Conservation (phyloP, 2,329 filamentous ascomycete species). For the Monosporascus sp. region DNA sequence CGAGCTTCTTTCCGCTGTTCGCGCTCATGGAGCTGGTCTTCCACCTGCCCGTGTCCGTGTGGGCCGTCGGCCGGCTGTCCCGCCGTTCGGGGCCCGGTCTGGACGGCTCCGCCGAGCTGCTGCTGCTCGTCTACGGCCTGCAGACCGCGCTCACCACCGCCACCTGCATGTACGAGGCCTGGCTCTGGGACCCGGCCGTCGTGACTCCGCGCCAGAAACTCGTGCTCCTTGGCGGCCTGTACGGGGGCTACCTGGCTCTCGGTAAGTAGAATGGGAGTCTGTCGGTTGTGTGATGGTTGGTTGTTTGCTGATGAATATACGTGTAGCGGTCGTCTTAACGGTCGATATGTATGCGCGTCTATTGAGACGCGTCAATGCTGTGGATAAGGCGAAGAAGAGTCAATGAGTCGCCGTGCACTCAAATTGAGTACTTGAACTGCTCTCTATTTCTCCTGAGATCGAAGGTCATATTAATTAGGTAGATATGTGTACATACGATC, state of each 20-base stretch:
- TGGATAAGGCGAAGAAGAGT: conserved; percentile 34
- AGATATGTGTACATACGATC: too few species aligned
- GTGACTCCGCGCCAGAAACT: conserved; percentile 40
- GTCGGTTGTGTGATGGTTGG: neutral
- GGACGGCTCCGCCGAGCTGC: conserved; percentile 40
- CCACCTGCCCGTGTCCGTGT: conserved; percentile 45
- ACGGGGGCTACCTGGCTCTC: conserved; percentile 46
- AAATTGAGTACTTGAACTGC: neutral
- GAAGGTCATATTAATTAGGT: too few species aligned
- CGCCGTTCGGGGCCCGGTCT: conserved; percentile 9
- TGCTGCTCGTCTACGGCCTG: conserved; percentile 46
- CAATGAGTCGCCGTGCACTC: conserved; percentile 23
- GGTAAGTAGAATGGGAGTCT: conserved; percentile 36
- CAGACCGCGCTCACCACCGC: conserved; percentile 47
- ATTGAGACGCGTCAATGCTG: conserved; percentile 34
- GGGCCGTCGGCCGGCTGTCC: conserved; percentile 32
- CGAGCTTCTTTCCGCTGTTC: conserved; percentile 47
- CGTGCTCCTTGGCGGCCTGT: conserved; percentile 42
- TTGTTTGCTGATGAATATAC: conserved; percentile 7
- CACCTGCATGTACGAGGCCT: conserved; percentile 46
- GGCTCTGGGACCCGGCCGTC: conserved; percentile 41
- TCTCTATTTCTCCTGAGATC: too few species aligned
- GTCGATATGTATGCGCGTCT: conserved; percentile 52
- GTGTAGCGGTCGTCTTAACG: conserved; percentile 42
- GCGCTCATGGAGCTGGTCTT: conserved; percentile 44